Base-by-base conservation (phyloP, 306 rosid species). In the Lathyrus sativus region DNA sequence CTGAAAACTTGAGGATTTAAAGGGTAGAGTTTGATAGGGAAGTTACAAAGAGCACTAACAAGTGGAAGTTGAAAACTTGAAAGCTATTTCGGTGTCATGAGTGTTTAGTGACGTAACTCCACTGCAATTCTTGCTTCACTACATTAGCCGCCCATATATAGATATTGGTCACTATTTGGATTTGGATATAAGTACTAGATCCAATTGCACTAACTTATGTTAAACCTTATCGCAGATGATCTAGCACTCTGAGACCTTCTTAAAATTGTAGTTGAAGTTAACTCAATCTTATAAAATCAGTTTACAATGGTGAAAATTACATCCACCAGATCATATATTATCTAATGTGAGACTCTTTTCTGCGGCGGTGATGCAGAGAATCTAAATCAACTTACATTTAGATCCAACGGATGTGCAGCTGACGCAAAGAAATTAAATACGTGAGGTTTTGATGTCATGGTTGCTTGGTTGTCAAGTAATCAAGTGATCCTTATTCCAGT, bases 51-150 rank as follows among this genome's bases (percentile, higher is more conserved):
- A 33, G 76, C 71, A 53, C 66, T 31, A 60, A 46, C 31, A 61
- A 76, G 71, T 62, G 71, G 51, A 69, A n/a, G 50, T 43, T 76
- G 65, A 33, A 28, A 73, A 66, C 12, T 14, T 48, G 19, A 11
- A 68, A 41, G 46, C 62, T 19, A 73, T 78, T 78, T 72, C 14
- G 59, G 67, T 57, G 24, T 7, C 9, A 70, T 51, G 35, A 67
- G 81, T 80, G 81, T 70, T 28, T 11, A 41, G 62, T 76, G 78
- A 80, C 78, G 76, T 67, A 37, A 7, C 54, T 66, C 78, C 78
- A 76, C 75, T 60, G 29, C 70, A 38, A 9, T 19, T 45, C 12
- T 58, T 78, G 18, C 3, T 45, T 42, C 59, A 12, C 15, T 19
- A 76, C 28, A 48, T 31, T 51, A 69, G 71, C 75, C 75, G 51